Percentiles rank a stretch among this genome's conserved stretches.
These are phyloP conservation scores for Apophysomyces variabilis DNA, from an alignment of 371 early-diverging fungal genomes.

Conservation along the genomic window DNA sequence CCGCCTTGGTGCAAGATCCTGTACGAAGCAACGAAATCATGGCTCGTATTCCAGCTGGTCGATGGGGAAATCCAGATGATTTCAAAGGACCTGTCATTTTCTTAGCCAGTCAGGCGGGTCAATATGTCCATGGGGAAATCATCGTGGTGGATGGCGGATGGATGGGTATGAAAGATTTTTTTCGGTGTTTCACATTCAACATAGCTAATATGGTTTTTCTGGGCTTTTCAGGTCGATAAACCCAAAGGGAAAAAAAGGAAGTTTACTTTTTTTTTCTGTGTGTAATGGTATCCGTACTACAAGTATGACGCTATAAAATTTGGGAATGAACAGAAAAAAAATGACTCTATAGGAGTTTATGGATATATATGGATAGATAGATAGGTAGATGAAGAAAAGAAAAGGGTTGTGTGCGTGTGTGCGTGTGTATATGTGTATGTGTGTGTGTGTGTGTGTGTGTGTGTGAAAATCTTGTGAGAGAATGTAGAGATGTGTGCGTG, in stretches of 20 bases:
- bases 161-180: constrained; percentile 23
- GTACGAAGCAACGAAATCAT: constrained; percentile 29
- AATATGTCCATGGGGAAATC: constrained; percentile 55
- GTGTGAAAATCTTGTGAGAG: background rate
- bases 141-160: constrained; percentile 58
- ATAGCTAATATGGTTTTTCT: background rate
- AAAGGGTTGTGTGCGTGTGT: too few relatives aligned
- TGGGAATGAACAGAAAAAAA: too few relatives aligned
- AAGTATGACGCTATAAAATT: background rate
- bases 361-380: too few relatives aligned
- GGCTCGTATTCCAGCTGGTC: constrained; percentile 46
- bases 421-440: background rate
- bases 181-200: background rate
- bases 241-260: background rate
- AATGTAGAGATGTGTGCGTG: too few relatives aligned
- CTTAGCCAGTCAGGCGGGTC: constrained; percentile 42
- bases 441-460: background rate
- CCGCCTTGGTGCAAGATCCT: constrained; percentile 32
- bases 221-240: background rate
- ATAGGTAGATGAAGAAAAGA: too few relatives aligned
- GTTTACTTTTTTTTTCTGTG: constrained; percentile 1
- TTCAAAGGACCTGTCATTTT: constrained; percentile 52
- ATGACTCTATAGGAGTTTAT: too few relatives aligned
- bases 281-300: constrained; percentile 9
- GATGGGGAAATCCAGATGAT: constrained; percentile 56